These are phyloP conservation scores for Veloboletus limbatus DNA, from an alignment of 1,284 basidiomycete species.

Conservation along the genomic window DNA sequence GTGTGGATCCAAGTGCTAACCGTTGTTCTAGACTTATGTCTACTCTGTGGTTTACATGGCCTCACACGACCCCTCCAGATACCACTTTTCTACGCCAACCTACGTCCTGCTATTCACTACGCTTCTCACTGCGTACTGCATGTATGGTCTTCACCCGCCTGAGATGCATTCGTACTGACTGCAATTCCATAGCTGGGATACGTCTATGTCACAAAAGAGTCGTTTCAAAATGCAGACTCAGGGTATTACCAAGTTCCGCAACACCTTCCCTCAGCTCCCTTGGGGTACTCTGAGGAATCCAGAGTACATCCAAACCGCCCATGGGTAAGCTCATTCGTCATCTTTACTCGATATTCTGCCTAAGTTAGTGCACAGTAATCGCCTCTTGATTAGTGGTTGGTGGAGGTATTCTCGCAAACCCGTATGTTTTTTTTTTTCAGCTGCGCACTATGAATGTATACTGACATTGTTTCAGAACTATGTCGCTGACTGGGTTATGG, in stretches of 20 bases:
- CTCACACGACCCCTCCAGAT: constrained; percentile 85
- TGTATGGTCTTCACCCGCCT: constrained; percentile 43
- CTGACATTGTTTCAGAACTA: constrained; percentile 57
- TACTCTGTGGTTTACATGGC: constrained; percentile 99
- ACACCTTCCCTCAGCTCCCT: constrained; percentile 93
- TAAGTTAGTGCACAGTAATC: constrained; percentile 53
- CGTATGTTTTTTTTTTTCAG: constrained; percentile 47
- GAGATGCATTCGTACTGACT: constrained; percentile 12
- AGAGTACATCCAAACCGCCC: constrained; percentile 88
- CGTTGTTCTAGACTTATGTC: constrained; percentile 78
- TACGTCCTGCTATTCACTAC: constrained; percentile 73
- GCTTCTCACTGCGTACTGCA: constrained; percentile 83
- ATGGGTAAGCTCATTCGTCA: constrained; percentile 57
- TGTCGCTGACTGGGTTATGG: constrained; percentile 86
- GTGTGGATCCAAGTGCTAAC: not conserved
- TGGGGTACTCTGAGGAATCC: constrained; percentile 87
- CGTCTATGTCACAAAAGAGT: constrained; percentile 96
- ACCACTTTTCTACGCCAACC: constrained; percentile 78
- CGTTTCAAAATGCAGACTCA: constrained; percentile 97
- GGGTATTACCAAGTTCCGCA: constrained; percentile 82
- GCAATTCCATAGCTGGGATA: constrained; percentile 70
- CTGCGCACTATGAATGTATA: not conserved
- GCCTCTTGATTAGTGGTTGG: constrained; percentile 83
- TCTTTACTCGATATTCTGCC: not conserved
- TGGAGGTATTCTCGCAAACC: constrained; percentile 91